Evolutionary conservation across 805 yeast species (phyloP), one percentile per base, ranked within the genome.

Genomic region (Clavispora santaluciae): DNA sequence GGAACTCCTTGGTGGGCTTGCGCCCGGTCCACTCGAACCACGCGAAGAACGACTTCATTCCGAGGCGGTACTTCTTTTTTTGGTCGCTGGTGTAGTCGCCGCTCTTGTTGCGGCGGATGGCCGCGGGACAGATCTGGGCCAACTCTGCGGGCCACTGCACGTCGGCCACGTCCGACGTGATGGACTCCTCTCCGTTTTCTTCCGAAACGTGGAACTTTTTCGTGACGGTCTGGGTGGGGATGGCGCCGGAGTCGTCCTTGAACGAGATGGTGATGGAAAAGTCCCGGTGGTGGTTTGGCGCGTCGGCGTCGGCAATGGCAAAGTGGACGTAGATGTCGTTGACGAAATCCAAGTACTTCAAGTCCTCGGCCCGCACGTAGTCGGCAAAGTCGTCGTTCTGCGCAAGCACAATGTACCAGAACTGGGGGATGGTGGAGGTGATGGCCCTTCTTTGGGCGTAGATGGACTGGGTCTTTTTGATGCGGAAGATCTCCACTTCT

Each of bases 341-440:
- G 42, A 90, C 74, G 36, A 62, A 60, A 53, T 89, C 96, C 36
- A 89, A 59, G 51, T 76, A 83, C 57, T 81, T 81, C 64, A 81
- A 78, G 61, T 90, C 97, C 28, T 83, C 86, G 2, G 83, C 78
- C 22, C 79, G 73, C 15, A 90, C 68, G 58, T 77, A 87, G 47
- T 89, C 95, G 12, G 86, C 83, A 56, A 91, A 85, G 49, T 86
- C 96, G 38, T 85, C 83, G 53, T 84, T 84, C 55, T 86, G 87
- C 2, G 90, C 88, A 9, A 91, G 63, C 0, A 86, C 95, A 39
- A 83, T 76, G 53, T 85, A 83, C 98, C 98, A 91, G 60, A 91
- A 89, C 48, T 77, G 76, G 1, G 90, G 88, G 33, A 89, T 75
- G 4, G 69, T 58, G 4, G 51, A 41, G 12, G 81, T 67, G n/a